phyloP scores from a whole-genome alignment of 2,329 filamentous ascomycete genomes.

The Exophiala calicioides region DNA sequence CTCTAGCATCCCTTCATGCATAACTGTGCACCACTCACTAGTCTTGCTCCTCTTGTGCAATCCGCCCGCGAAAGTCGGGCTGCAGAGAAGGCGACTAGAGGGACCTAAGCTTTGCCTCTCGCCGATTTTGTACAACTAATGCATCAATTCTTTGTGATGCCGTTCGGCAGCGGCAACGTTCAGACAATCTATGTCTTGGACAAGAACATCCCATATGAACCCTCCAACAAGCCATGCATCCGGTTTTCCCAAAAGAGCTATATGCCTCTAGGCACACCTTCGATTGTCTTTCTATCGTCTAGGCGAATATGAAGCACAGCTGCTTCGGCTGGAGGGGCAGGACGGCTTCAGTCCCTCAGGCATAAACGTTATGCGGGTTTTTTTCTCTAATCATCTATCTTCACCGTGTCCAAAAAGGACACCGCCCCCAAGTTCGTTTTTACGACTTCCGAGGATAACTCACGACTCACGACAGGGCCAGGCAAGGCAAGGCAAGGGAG shows the following conservation, averaged over 20 bases:
- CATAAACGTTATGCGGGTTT: too few relatives aligned
- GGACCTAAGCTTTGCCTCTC: conserved; percentile 27
- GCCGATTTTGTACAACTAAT: conserved; percentile 16
- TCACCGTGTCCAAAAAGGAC: too few relatives aligned
- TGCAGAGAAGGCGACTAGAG: conserved; percentile 78
- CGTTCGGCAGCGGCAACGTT: conserved; percentile 1
- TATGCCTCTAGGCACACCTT: too few relatives aligned
- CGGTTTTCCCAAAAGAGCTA: too few relatives aligned
- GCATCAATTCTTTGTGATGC: conserved; percentile 2
- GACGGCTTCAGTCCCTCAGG: too few relatives aligned
- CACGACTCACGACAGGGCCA: too few relatives aligned
- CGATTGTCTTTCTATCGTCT: too few relatives aligned
- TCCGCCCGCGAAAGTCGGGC: conserved; percentile 82
- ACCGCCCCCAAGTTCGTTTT: too few relatives aligned
- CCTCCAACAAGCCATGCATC: neutral
- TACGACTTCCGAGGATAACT: conserved; percentile 15
- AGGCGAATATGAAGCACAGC: too few relatives aligned
- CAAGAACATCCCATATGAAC: conserved; percentile 1
- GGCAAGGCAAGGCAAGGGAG: conserved; percentile 16
- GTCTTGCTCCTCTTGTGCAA: conserved; percentile 81
- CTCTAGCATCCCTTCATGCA: conserved; percentile 78
- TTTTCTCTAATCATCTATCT: too few relatives aligned
- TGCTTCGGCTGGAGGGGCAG: too few relatives aligned
- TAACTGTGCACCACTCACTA: conserved; percentile 69
- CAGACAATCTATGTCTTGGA: conserved; percentile 4